phyloP scores from a whole-genome alignment of 163 green algal species.

The Coccomyxa subellipsoidea region DNA sequence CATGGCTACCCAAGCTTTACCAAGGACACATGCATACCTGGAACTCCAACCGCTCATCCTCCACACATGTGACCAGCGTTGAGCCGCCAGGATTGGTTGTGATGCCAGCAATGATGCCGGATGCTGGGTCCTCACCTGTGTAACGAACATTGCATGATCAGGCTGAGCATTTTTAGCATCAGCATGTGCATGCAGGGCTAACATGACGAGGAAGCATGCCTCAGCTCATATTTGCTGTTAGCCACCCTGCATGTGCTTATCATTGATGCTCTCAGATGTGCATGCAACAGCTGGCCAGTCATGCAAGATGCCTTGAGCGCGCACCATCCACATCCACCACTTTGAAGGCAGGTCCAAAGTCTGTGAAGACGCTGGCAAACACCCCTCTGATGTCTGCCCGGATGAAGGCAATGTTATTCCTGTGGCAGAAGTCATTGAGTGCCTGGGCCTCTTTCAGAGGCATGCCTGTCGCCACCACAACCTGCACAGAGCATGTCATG shows the following conservation, averaged over 20 bases:
- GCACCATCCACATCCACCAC: slow-evolving; percentile 86
- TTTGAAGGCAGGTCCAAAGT: slow-evolving; percentile 90
- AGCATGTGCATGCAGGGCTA: too few species aligned
- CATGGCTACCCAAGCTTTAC: neutral
- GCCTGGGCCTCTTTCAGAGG: slow-evolving; percentile 58
- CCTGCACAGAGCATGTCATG: slow-evolving; percentile 48
- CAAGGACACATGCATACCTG: too few species aligned
- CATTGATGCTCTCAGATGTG: too few species aligned
- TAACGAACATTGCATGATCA: too few species aligned
- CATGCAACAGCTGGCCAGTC: too few species aligned
- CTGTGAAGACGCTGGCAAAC: slow-evolving; percentile 93
- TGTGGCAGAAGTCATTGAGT: slow-evolving; percentile 82
- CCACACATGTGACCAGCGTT: slow-evolving; percentile 92
- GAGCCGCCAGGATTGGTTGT: slow-evolving; percentile 35
- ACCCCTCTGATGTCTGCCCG: slow-evolving; percentile 76
- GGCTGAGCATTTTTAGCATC: too few species aligned
- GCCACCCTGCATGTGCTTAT: too few species aligned
- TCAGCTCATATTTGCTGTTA: too few species aligned
- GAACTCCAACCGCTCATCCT: slow-evolving; percentile 98
- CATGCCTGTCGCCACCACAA: slow-evolving; percentile 78
- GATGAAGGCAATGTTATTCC: slow-evolving; percentile 81
- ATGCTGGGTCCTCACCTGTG: slow-evolving; percentile 86
- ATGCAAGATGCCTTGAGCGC: too few species aligned
- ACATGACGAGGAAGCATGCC: too few species aligned
- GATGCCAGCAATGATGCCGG: slow-evolving; percentile 92